A percentile compares a stretch with the other conserved stretches of the same genome.
These are phyloP conservation scores for Linderniella brevidens DNA, from an alignment of 257 asterid species.

Conservation along the genomic window DNA sequence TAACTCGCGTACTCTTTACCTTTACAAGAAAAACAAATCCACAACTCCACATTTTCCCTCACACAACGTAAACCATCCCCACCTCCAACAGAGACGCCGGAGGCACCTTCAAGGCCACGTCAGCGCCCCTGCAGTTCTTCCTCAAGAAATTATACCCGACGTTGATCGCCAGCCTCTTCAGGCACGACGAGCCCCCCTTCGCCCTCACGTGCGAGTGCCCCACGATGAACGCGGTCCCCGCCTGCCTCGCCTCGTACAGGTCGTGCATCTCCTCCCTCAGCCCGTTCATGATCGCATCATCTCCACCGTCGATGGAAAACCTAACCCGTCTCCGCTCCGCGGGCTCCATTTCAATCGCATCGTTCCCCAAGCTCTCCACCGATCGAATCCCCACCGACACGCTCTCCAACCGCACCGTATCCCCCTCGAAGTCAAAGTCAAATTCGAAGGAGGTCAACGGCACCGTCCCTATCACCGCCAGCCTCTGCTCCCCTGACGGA, in stretches of 20 bases:
- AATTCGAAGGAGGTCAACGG: conserved; percentile 39
- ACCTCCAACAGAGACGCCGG: conserved; percentile 95
- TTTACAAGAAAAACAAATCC: conserved; percentile 1
- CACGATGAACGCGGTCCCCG: conserved; percentile 72
- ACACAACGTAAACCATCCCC: conserved; percentile 87
- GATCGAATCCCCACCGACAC: conserved; percentile 50
- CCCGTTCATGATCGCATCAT: conserved; percentile 18
- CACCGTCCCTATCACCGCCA: conserved; percentile 65
- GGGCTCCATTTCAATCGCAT: conserved; percentile 24
- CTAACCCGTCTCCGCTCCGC: conserved; percentile 32
- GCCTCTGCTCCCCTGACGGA: conserved; percentile 40
- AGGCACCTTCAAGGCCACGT: conserved; percentile 81
- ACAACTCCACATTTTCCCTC: background rate
- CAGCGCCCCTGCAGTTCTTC: conserved; percentile 82
- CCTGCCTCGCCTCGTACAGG: conserved; percentile 54
- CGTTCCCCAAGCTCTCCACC: conserved; percentile 24
- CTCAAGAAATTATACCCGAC: conserved; percentile 66
- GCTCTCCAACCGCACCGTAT: conserved; percentile 30
- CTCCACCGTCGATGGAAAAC: conserved; percentile 28
- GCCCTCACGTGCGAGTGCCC: conserved; percentile 88
- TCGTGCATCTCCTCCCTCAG: conserved; percentile 58
- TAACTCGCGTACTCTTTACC: too few species aligned
- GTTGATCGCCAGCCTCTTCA: conserved; percentile 62
- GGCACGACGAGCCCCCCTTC: conserved; percentile 68
- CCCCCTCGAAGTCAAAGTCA: conserved; percentile 29